Base-by-base conservation (phyloP, 495 filamentous ascomycete species). In the Astrothelium macrocarpum region DNA sequence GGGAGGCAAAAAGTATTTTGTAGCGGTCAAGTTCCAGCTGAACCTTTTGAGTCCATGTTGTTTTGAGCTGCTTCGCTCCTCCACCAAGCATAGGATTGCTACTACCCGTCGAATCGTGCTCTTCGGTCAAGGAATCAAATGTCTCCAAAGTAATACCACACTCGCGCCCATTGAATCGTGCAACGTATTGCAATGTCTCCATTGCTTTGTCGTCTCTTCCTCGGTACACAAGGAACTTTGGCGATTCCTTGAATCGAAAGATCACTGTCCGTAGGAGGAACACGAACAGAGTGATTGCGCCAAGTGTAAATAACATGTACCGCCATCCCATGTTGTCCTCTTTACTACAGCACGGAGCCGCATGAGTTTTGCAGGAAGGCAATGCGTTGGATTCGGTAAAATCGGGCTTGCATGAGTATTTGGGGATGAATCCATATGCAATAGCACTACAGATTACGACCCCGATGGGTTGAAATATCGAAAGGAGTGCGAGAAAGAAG, bases 251-350 rank as follows among this genome's bases (percentile, higher is more conserved):
- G 53, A 81, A 78, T 31, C 61, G 59, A 63, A 81, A 81, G 31
- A 79, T 65, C 1, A 77, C 64, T 45, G 79, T 78, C 12, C 78
- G 76, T 1, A 79, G 65, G 65, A 78, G 66, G 65, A 79, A 79
- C 23, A 79, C 71, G n/a, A 72, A 58, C 0, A 80, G 68, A 7
- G 76, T 77, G 58, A 80, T 72, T 1, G 65, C 71, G 11, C 78
- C 78, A 5, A 79, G 59, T 5, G 73, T 75, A 59, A 72, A 82
- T 66, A 78, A 73, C 12, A 82, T 71, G 65, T 84, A 84, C 16
- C 82, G 76, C 82, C 82, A 85, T 3, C 82, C 82, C 66, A 73
- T 72, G 67, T 83, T 85, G 62, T 78, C 75, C 0, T 64, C 71
- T 32, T 77, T 73, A 0, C 72, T 78, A 63, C 83, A 86, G 60